phyloP scores from a whole-genome alignment of 1,284 basidiomycete species.

The Mycosarcoma mackinlayi region DNA sequence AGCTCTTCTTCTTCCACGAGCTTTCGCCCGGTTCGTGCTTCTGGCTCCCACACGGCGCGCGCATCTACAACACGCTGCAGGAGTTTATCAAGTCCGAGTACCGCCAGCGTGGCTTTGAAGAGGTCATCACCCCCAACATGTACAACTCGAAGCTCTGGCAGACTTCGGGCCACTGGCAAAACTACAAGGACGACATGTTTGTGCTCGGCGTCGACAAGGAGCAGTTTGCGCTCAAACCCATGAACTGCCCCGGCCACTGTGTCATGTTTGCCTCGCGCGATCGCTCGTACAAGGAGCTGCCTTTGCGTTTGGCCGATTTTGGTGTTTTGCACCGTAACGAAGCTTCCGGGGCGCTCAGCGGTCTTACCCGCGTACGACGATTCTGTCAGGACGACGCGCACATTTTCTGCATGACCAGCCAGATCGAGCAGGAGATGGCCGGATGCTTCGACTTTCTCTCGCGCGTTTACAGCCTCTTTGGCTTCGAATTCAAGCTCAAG shows the following conservation, averaged over 20 bases:
- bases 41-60: conserved; percentile 95
- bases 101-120: conserved; percentile 71
- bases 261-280: conserved; percentile 95
- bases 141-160: conserved; percentile 97
- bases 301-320: conserved; percentile 97
- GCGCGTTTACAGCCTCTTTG: conserved; percentile 89
- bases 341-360: conserved; percentile 91
- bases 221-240: conserved; percentile 78
- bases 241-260: conserved; percentile 99
- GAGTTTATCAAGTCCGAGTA: conserved; percentile 78
- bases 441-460: conserved; percentile 94
- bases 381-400: conserved; percentile 99
- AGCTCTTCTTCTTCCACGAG: conserved; percentile 98
- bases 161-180: conserved; percentile 97
- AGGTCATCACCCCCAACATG: conserved; percentile 95
- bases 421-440: conserved; percentile 89
- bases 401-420: conserved; percentile 93
- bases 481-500: conserved; percentile 95
- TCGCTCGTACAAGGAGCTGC: conserved; percentile 93
- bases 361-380: conserved; percentile 89
- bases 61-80: conserved; percentile 94
- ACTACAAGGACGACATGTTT: conserved; percentile 93
- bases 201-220: conserved; percentile 93
- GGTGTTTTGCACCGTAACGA: conserved; percentile 98
- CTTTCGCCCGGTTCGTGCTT: conserved; percentile 93